Evolutionary conservation across 192 early-diverging fungal genomes (phyloP).

Genomic region (Dissophora ornata): DNA sequence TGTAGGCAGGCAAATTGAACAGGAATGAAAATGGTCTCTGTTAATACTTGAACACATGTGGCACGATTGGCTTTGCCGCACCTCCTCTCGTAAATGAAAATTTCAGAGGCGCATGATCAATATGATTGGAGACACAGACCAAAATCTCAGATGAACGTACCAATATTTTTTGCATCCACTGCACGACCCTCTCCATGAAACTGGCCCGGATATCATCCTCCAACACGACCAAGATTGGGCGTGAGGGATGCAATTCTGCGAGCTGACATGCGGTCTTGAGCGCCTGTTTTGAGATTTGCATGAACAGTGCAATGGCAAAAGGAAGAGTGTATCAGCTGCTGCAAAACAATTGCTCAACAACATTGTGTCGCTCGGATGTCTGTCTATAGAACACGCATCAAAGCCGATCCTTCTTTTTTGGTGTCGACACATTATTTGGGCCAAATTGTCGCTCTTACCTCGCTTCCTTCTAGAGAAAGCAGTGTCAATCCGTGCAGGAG

Average conservation of each 20-base stretch:
- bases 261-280: slow-evolving; percentile 25
- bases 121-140: background rate
- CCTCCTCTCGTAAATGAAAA: background rate
- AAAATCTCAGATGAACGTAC: slow-evolving; percentile 13
- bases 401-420: background rate
- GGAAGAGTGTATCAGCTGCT: background rate
- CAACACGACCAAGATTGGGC: slow-evolving; percentile 25
- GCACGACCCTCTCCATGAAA: slow-evolving; percentile 20
- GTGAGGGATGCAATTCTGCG: slow-evolving; percentile 19
- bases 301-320: too few species aligned
- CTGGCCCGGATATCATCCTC: slow-evolving; percentile 25
- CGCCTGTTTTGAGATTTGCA: too few species aligned
- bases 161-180: slow-evolving; percentile 34
- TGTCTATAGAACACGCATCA: too few species aligned
- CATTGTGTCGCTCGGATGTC: too few species aligned
- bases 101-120: slow-evolving; percentile 1
- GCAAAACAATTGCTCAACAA: too few species aligned
- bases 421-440: too few species aligned
- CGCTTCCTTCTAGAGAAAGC: slow-evolving; percentile 13
- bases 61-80: too few species aligned
- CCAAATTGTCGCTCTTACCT: slow-evolving; percentile 13
- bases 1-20: slow-evolving; percentile 1
- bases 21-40: background rate
- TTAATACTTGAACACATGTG: background rate
- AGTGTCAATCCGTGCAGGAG: background rate